Percentiles rank a stretch among this genome's conserved stretches.
Evolutionary conservation across 192 early-diverging fungal species (phyloP).

Genomic region (Podila minutissima): DNA sequence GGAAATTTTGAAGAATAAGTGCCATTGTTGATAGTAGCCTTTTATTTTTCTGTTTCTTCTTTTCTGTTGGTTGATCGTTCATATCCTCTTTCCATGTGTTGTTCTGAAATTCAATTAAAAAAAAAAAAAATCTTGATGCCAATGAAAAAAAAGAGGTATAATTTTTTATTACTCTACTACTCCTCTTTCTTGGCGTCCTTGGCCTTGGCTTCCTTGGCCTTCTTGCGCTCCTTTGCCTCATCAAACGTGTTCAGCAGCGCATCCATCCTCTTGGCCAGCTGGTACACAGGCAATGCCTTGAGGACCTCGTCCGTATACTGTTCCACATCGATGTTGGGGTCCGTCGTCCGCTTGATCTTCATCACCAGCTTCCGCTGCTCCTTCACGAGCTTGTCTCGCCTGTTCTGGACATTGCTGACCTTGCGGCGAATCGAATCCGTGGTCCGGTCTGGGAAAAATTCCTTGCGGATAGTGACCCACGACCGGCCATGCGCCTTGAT

Average conservation of each 20-base stretch:
- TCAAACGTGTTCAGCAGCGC: not conserved
- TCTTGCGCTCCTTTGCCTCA: too few species aligned
- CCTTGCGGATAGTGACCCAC: constrained; percentile 17
- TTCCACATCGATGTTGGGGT: not conserved
- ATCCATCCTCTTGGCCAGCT: not conserved
- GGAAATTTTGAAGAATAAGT: not conserved
- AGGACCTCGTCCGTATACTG: not conserved
- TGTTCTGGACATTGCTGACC: constrained; percentile 25
- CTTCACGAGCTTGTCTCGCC: constrained; percentile 5
- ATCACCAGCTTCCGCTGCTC: not conserved
- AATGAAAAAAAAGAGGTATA: too few species aligned
- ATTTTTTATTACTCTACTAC: not conserved
- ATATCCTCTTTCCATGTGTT: too few species aligned
- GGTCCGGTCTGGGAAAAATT: constrained; percentile 16
- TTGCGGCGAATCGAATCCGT: constrained; percentile 42
- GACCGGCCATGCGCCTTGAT: constrained; percentile 6
- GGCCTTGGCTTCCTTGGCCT: not conserved
- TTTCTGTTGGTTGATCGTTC: too few species aligned
- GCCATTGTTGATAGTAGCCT: not conserved
- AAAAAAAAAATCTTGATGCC: too few species aligned
- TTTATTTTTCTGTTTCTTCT: not conserved
- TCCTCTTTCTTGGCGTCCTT: not conserved
- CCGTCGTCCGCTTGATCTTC: not conserved
- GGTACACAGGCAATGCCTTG: not conserved
- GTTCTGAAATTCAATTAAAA: too few species aligned